Conservation (phyloP, 441 rosid genomes). For the Hura crepitans region DNA sequence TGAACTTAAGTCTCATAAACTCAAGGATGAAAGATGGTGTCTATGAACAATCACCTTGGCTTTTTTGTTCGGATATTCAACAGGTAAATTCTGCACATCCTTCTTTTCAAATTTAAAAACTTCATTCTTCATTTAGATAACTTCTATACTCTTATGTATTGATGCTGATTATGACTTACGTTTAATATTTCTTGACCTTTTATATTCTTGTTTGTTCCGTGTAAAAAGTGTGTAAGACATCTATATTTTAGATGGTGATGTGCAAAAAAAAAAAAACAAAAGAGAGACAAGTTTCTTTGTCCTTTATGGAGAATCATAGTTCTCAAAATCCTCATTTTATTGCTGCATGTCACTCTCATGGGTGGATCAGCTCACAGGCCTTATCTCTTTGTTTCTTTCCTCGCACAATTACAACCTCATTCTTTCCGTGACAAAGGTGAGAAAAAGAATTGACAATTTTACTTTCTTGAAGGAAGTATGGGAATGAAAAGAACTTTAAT, state of each 20-base stretch:
- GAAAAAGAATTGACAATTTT: background rate
- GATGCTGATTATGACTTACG: background rate
- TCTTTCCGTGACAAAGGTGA: background rate
- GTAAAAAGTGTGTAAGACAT: background rate
- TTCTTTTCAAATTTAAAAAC: slow-evolving; percentile 14
- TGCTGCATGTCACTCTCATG: background rate
- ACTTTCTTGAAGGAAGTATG: background rate
- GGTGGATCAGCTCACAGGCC: background rate
- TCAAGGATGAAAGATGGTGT: slow-evolving; percentile 70
- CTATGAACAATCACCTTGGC: slow-evolving; percentile 61
- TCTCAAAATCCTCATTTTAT: background rate
- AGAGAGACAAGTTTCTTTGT: background rate
- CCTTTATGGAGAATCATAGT: background rate
- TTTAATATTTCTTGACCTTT: slow-evolving; percentile 6
- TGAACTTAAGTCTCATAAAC: slow-evolving; percentile 50
- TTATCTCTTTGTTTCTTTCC: background rate
- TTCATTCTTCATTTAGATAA: slow-evolving; percentile 6
- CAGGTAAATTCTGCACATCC: slow-evolving; percentile 41
- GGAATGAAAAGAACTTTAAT: background rate
- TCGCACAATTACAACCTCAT: background rate
- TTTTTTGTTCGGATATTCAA: slow-evolving; percentile 55
- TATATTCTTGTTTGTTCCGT: background rate
- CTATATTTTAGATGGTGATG: background rate
- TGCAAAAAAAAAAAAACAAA: background rate
- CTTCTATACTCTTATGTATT: slow-evolving; percentile 11